phyloP scores from a whole-genome alignment of 768 basidiomycete genomes.

The Trametopsis cervina region DNA sequence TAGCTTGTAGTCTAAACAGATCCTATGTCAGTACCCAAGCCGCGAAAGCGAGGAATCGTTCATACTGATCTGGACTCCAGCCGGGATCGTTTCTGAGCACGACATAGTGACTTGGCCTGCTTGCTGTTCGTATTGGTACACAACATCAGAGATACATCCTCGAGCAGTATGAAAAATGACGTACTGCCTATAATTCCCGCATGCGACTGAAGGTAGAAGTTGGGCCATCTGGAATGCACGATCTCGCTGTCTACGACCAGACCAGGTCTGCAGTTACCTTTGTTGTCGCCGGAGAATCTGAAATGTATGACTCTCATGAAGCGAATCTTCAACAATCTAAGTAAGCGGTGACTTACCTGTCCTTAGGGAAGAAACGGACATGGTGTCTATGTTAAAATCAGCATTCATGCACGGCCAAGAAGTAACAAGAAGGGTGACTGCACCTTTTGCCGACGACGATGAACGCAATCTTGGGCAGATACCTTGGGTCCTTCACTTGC shows the following conservation, averaged over 20 bases:
- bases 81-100: constrained; percentile 35
- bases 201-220: constrained; percentile 56
- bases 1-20: constrained; percentile 37
- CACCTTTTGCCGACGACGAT: constrained; percentile 13
- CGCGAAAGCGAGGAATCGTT: neutral
- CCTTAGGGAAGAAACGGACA: constrained; percentile 40
- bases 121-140: constrained; percentile 30
- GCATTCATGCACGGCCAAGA: too few relatives aligned
- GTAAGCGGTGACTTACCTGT: constrained; percentile 5
- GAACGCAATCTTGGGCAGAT: constrained; percentile 6
- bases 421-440: neutral
- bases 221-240: constrained; percentile 37
- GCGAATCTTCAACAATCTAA: neutral
- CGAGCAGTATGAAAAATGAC: constrained; percentile 7
- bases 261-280: constrained; percentile 47
- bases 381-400: constrained; percentile 38
- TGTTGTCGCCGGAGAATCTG: neutral
- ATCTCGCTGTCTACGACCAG: constrained; percentile 43
- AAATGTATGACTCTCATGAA: too few relatives aligned
- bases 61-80: constrained; percentile 4
- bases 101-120: constrained; percentile 51
- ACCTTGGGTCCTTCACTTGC: neutral
- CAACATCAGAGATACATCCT: neutral
- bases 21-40: constrained; percentile 21
- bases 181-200: constrained; percentile 40